phyloP scores from a whole-genome alignment of 768 basidiomycete species.

The Auriscalpium microsporum region DNA sequence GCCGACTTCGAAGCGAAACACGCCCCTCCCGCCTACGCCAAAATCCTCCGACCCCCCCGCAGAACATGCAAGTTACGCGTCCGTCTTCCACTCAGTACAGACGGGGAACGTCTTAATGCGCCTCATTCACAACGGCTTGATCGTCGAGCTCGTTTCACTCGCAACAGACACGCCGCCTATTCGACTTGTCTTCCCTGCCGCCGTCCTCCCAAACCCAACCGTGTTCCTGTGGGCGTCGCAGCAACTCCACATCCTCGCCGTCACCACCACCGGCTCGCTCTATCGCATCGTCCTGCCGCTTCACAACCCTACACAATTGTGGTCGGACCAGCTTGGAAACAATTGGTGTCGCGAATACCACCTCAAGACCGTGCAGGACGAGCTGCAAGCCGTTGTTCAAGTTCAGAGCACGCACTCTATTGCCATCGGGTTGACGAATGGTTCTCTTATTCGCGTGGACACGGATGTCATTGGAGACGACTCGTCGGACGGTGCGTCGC shows the following conservation, averaged over 20 bases:
- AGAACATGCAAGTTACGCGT: slow-evolving; percentile 68
- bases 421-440: slow-evolving; percentile 52
- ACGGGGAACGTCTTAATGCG: slow-evolving; percentile 67
- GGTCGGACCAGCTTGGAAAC: slow-evolving; percentile 23
- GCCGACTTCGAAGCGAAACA: slow-evolving; percentile 49
- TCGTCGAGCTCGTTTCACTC: slow-evolving; percentile 72
- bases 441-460: slow-evolving; percentile 63
- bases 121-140: slow-evolving; percentile 62
- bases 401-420: slow-evolving; percentile 61
- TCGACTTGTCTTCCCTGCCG: slow-evolving; percentile 70
- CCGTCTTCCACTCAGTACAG: slow-evolving; percentile 43
- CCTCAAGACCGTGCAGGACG: slow-evolving; percentile 42
- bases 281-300: slow-evolving; percentile 65
- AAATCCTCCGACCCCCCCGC: slow-evolving; percentile 36
- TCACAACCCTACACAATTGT: slow-evolving; percentile 20
- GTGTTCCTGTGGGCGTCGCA: slow-evolving; percentile 40
- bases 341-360: slow-evolving; percentile 62
- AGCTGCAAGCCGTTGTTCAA: slow-evolving; percentile 35
- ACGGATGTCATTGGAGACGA: slow-evolving; percentile 49
- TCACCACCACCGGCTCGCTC: slow-evolving; percentile 61
- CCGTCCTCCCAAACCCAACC: slow-evolving; percentile 56
- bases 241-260: slow-evolving; percentile 62
- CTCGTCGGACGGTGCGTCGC: slow-evolving; percentile 46
- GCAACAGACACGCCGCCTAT: slow-evolving; percentile 57
- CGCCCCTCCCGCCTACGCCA: slow-evolving; percentile 37